A percentile compares a stretch with the other conserved stretches of the same genome.
phyloP scores from a whole-genome alignment of 225 moss, liverwort and hornwort genomes.

The Climacium dendroides region DNA sequence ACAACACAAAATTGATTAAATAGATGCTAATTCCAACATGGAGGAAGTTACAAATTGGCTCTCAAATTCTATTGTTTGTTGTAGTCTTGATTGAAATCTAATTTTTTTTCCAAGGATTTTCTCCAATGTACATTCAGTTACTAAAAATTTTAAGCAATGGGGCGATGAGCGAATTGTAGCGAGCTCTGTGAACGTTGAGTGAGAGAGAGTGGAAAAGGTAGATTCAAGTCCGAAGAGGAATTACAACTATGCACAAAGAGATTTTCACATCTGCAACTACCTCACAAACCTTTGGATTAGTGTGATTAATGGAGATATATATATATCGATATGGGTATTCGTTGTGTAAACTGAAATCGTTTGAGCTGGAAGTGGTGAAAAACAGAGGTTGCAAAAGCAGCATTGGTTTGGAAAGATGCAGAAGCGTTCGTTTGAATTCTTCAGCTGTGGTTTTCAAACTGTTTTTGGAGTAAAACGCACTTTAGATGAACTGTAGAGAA shows the following conservation, averaged over 20 bases:
- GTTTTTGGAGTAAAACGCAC: not conserved
- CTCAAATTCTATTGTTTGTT: too few relatives aligned
- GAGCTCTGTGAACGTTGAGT: too few relatives aligned
- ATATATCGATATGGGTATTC: not conserved
- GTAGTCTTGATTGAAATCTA: too few relatives aligned
- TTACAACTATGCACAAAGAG: too few relatives aligned
- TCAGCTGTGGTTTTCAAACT: not conserved
- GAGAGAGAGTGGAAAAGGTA: too few relatives aligned
- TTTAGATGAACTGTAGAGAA: not conserved
- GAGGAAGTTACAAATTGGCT: too few relatives aligned
- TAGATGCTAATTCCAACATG: too few relatives aligned
- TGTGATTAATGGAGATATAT: not conserved
- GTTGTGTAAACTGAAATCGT: not conserved
- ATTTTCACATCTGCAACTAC: not conserved
- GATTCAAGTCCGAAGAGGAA: not conserved
- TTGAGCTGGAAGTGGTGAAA: not conserved
- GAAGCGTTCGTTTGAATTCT: not conserved
- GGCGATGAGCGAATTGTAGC: too few relatives aligned
- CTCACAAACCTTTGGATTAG: not conserved
- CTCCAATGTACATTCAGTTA: too few relatives aligned
- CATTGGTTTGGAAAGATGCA: not conserved
- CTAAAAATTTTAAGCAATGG: too few relatives aligned
- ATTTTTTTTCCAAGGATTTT: too few relatives aligned
- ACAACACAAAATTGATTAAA: too few relatives aligned
- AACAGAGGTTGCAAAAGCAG: not conserved